Conservation (phyloP, 768 basidiomycete genomes). For the Pluteus cervinus region DNA sequence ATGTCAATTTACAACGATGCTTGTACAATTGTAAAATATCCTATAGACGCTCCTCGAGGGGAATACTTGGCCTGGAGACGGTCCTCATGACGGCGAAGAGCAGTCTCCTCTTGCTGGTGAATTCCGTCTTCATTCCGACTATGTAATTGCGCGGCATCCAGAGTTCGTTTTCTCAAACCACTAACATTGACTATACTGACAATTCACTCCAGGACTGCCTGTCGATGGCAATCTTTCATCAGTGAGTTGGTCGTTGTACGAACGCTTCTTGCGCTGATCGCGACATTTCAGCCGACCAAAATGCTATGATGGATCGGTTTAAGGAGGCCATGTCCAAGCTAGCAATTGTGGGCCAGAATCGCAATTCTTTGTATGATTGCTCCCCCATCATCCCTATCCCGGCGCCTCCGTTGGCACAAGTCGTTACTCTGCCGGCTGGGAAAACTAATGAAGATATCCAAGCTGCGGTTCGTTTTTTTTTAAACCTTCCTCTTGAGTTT, state of each 20-base stretch:
- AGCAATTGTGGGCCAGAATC: constrained; percentile 20
- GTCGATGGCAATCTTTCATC: constrained; percentile 33
- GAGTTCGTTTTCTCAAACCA: constrained; percentile 6
- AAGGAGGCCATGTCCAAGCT: constrained; percentile 27
- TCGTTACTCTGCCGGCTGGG: constrained; percentile 21
- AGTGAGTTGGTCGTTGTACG: constrained; percentile 9
- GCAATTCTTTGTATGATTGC: constrained; percentile 18
- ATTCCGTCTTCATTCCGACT: constrained; percentile 24
- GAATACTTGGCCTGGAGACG: constrained; percentile 18
- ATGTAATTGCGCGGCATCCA: constrained; percentile 16
- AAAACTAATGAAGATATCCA: constrained; percentile 21
- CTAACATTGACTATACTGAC: neutral
- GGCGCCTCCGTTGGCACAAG: constrained; percentile 6
- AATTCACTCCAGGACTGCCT: constrained; percentile 22
- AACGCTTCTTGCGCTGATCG: neutral
- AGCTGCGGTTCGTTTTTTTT: constrained; percentile 15
- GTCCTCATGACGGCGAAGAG: constrained; percentile 16
- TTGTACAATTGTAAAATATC: neutral
- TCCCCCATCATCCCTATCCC: constrained; percentile 19
- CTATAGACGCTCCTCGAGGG: constrained; percentile 20
- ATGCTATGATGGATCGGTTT: constrained; percentile 18
- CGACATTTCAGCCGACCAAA: constrained; percentile 14
- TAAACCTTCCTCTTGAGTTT: no score
- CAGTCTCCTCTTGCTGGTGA: constrained; percentile 22
- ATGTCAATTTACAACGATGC: neutral